These are phyloP conservation scores for Lactifluus hygrophoroides DNA, from an alignment of 768 basidiomycete species.

Conservation along the genomic window DNA sequence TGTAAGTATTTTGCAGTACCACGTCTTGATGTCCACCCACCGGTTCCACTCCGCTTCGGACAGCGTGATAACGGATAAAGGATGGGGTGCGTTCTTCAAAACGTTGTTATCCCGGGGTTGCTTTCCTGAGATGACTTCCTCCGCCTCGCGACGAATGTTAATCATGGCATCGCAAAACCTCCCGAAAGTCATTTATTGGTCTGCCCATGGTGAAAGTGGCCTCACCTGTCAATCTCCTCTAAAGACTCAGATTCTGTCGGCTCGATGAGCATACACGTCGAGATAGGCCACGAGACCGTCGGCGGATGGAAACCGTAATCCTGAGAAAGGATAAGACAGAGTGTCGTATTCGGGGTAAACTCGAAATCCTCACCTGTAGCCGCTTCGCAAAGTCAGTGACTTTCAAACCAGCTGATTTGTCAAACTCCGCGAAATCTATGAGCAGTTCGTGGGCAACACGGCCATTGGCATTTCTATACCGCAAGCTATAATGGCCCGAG, in stretches of 20 bases:
- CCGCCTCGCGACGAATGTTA: conserved; percentile 84
- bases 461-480: conserved; percentile 85
- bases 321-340: conserved; percentile 27
- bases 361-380: conserved; percentile 50
- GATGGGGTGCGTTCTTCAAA: conserved; percentile 91
- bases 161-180: conserved; percentile 99
- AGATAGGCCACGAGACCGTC: conserved; percentile 96
- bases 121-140: conserved; percentile 77
- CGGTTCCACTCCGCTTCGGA: conserved; percentile 81
- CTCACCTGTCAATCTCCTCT: conserved; percentile 81
- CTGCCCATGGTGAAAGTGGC: background rate
- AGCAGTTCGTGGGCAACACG: conserved; percentile 94
- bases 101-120: conserved; percentile 90
- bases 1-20: conserved; percentile 9
- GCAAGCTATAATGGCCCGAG: conserved; percentile 71
- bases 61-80: conserved; percentile 61
- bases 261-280: conserved; percentile 96
- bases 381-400: conserved; percentile 96
- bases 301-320: conserved; percentile 95
- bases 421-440: conserved; percentile 93
- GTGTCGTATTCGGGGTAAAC: background rate
- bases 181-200: background rate
- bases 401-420: conserved; percentile 81
- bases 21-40: conserved; percentile 32
- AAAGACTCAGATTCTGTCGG: conserved; percentile 95